These are phyloP conservation scores for Saccharomyces hybrid DNA, from an alignment of 1,139 yeast genomes.

Conservation along the genomic window DNA sequence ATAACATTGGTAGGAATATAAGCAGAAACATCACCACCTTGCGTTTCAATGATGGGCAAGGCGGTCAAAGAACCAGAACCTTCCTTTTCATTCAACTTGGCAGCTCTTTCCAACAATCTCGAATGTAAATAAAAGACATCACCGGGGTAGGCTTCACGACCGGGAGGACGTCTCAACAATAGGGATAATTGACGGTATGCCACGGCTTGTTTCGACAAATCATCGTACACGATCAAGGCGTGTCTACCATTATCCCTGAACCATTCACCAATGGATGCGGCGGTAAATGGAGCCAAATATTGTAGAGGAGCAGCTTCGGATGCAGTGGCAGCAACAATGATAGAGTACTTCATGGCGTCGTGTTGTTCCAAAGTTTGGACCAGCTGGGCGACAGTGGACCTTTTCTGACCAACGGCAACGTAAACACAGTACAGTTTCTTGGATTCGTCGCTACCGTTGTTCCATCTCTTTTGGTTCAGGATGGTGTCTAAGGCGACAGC, in stretches of 20 bases:
- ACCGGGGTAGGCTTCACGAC: constrained; percentile 97
- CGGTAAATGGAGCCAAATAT: constrained; percentile 99
- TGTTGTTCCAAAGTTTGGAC: constrained; percentile 98
- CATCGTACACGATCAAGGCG: constrained; percentile 95
- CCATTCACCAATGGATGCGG: constrained; percentile 99
- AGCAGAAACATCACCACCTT: constrained; percentile 99
- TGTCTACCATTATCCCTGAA: constrained; percentile 99
- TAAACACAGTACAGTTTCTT: constrained; percentile 99
- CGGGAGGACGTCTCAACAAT: constrained; percentile 95
- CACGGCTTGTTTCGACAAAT: constrained; percentile 98
- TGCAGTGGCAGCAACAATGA: constrained; percentile 99
- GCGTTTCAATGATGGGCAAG: constrained; percentile 94
- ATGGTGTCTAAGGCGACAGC: constrained; percentile 98
- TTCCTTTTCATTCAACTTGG: constrained; percentile 83
- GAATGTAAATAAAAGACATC: constrained; percentile 96
- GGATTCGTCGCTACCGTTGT: constrained; percentile 85
- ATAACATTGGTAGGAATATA: constrained; percentile 96
- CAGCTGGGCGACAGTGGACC: constrained; percentile 99
- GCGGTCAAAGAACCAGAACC: constrained; percentile 97
- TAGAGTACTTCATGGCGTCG: constrained; percentile 96
- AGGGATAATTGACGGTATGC: constrained; percentile 99
- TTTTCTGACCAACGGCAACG: constrained; percentile 99
- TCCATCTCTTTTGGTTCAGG: constrained; percentile 99
- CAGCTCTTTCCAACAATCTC: constrained; percentile 94
- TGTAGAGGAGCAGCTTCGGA: constrained; percentile 99